Evolutionary conservation across 345 rosid species (phyloP).

Genomic region (Cardamine occulta): DNA sequence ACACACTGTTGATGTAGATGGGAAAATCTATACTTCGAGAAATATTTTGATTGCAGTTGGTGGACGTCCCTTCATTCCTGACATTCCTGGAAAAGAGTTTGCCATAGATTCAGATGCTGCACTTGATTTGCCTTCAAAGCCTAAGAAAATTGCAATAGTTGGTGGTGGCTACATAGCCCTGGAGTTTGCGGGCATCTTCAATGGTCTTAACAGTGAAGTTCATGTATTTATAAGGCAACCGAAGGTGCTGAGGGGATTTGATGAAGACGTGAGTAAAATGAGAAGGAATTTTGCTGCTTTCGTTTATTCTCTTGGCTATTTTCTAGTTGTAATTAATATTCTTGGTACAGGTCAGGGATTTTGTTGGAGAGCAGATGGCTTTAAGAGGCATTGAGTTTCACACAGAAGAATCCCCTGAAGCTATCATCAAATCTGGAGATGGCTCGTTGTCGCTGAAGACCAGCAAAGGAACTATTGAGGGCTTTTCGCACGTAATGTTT

Average conservation of each 20-base stretch:
- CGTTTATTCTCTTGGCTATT: background rate
- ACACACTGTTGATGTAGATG: slow-evolving; percentile 85
- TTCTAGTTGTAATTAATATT: background rate
- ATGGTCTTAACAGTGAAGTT: slow-evolving; percentile 77
- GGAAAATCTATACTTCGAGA: slow-evolving; percentile 72
- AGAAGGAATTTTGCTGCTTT: slow-evolving; percentile 12
- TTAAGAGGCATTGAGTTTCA: slow-evolving; percentile 92
- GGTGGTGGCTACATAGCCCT: slow-evolving; percentile 94
- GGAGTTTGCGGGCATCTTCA: slow-evolving; percentile 93
- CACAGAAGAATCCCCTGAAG: slow-evolving; percentile 85
- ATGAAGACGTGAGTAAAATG: slow-evolving; percentile 73
- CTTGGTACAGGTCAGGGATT: slow-evolving; percentile 74
- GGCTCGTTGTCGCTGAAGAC: slow-evolving; percentile 86
- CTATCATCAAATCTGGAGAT: slow-evolving; percentile 72
- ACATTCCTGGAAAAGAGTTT: slow-evolving; percentile 82
- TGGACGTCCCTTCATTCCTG: slow-evolving; percentile 90
- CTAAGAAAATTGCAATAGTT: slow-evolving; percentile 76
- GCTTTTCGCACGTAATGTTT: slow-evolving; percentile 95
- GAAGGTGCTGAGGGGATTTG: slow-evolving; percentile 90
- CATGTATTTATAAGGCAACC: slow-evolving; percentile 94
- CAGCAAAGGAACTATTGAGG: slow-evolving; percentile 78
- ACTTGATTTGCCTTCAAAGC: slow-evolving; percentile 90
- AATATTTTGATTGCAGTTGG: slow-evolving; percentile 86
- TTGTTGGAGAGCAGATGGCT: slow-evolving; percentile 87
- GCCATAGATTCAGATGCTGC: slow-evolving; percentile 96